These are phyloP conservation scores for Trypanosoma caninum DNA, from an alignment of 208 protist genomes.

Conservation along the genomic window DNA sequence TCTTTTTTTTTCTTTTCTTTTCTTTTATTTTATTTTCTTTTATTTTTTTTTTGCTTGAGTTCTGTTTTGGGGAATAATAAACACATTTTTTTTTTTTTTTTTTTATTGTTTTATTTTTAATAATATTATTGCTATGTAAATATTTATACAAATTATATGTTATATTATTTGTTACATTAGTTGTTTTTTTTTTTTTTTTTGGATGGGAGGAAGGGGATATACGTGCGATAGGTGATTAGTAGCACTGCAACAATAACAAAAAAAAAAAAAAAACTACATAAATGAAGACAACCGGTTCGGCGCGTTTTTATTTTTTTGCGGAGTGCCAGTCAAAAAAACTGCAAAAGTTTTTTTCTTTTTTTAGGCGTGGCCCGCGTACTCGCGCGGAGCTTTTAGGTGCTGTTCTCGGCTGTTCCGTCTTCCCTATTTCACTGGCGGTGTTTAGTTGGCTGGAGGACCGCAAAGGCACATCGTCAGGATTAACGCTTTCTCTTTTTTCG, in stretches of 20 bases:
- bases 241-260: neutral
- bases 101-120: too few species aligned
- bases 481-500: too few species aligned
- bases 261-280: neutral
- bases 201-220: too few species aligned
- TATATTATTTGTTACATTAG: too few species aligned
- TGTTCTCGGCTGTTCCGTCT: slow-evolving; percentile 48
- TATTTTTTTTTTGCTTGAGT: neutral
- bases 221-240: too few species aligned
- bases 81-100: too few species aligned
- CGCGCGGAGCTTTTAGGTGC: slow-evolving; percentile 59
- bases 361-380: slow-evolving; percentile 37
- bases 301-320: too few species aligned
- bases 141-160: too few species aligned
- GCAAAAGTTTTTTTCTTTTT: slow-evolving; percentile 12
- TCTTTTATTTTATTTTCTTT: neutral
- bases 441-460: slow-evolving; percentile 52
- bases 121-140: too few species aligned
- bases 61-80: too few species aligned
- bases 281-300: neutral
- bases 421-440: slow-evolving; percentile 41
- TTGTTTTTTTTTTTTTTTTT: too few species aligned
- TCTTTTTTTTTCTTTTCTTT: neutral
- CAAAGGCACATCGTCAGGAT: slow-evolving; percentile 11
- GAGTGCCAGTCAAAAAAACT: neutral